A percentile compares a stretch with the other conserved stretches of the same genome.
Evolutionary conservation across 306 rosid genomes (phyloP).

Genomic region (Macrotyloma uniflorum): DNA sequence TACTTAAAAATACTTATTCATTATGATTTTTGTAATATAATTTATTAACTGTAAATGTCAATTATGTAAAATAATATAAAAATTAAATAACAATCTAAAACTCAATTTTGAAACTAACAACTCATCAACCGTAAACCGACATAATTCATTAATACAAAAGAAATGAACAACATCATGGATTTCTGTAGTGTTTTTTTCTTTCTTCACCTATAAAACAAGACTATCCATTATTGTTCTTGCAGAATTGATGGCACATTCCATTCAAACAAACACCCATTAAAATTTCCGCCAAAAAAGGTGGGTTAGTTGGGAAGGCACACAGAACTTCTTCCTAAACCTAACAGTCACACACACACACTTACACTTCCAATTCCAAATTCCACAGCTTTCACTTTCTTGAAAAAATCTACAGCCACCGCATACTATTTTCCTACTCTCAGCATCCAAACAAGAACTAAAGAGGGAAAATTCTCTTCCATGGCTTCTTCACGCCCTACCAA

Average conservation of each 20-base stretch:
- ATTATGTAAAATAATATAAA: too few species aligned
- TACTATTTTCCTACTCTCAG: neutral
- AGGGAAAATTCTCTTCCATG: conserved; percentile 32
- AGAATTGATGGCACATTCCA: neutral
- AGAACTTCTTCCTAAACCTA: neutral
- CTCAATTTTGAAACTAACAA: neutral
- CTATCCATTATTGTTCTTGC: neutral
- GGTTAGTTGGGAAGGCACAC: conserved; percentile 6
- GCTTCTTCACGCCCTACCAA: conserved; percentile 45
- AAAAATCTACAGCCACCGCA: neutral
- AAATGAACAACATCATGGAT: neutral
- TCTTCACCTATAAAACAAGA: neutral
- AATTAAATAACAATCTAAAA: too few species aligned
- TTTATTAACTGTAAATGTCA: too few species aligned
- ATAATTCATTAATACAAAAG: neutral
- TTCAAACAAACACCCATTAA: conserved; percentile 8
- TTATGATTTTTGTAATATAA: too few species aligned
- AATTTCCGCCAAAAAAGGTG: conserved; percentile 22
- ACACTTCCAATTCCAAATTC: neutral
- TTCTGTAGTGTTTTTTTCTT: neutral
- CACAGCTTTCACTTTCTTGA: neutral
- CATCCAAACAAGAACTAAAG: conserved; percentile 25
- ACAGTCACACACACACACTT: neutral
- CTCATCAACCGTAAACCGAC: neutral
- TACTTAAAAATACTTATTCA: too few species aligned